Percentiles rank a stretch among this genome's conserved stretches.
Conservation (phyloP, 2,329 filamentous ascomycete genomes). For the Sporothrix variecibatus region DNA sequence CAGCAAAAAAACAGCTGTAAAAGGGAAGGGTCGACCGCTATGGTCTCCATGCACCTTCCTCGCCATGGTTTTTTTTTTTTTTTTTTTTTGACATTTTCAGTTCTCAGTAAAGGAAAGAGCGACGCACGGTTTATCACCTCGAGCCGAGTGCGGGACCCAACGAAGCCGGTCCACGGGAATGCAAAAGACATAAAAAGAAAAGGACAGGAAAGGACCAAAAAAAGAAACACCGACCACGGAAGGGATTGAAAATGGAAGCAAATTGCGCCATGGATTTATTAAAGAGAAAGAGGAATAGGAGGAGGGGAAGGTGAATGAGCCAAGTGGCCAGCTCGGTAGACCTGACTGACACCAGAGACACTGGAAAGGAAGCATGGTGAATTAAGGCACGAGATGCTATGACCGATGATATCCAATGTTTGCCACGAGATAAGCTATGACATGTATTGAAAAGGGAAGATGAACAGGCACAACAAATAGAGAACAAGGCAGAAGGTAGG, state of each 20-base stretch:
- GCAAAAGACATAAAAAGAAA: neutral
- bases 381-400: neutral
- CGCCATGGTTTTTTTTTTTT: neutral
- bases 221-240: neutral
- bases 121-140: neutral
- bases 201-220: neutral
- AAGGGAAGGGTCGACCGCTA: neutral
- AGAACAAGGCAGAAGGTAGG: neutral
- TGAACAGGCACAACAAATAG: neutral
- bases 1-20: neutral
- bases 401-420: neutral
- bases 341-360: neutral
- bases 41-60: neutral
- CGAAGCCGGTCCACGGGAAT: neutral
- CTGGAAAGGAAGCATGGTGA: neutral
- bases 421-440: neutral
- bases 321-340: neutral
- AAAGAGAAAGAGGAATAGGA: neutral
- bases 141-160: neutral
- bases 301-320: neutral
- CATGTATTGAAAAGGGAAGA: neutral
- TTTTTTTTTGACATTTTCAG: neutral
- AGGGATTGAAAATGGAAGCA: slow-evolving; percentile 2
- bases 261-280: neutral
- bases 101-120: neutral